A percentile compares a stretch with the other conserved stretches of the same genome.
Evolutionary conservation across 768 basidiomycete species (phyloP).

Genomic region (Termitomyces sp.): DNA sequence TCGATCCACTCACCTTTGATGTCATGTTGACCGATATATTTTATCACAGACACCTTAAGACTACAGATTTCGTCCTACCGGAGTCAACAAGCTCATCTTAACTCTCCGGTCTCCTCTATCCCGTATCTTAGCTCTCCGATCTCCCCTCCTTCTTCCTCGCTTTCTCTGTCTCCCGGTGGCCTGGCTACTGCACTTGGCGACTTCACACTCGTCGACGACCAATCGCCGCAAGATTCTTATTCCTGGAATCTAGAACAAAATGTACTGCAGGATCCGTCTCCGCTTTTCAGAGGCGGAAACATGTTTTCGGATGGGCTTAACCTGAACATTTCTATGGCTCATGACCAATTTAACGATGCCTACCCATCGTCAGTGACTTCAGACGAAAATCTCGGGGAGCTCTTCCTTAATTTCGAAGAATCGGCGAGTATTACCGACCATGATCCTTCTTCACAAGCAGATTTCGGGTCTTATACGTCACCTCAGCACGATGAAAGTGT

Average conservation of each 20-base stretch:
- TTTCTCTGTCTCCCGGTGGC: constrained; percentile 6
- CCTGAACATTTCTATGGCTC: background rate
- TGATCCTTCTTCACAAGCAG: background rate
- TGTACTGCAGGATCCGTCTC: background rate
- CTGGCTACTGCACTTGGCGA: background rate
- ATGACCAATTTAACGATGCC: background rate
- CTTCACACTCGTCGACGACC: constrained; percentile 1
- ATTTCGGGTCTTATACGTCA: background rate
- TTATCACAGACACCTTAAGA: background rate
- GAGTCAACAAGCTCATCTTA: background rate
- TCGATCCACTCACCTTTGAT: background rate
- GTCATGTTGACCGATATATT: background rate
- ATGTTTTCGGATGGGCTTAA: background rate
- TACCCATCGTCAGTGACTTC: background rate
- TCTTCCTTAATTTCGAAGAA: constrained; percentile 3
- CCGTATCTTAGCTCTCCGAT: constrained; percentile 4
- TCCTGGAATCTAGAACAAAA: constrained; percentile 1
- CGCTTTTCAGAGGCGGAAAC: background rate
- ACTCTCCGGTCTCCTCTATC: constrained; percentile 2
- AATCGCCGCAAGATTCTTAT: background rate
- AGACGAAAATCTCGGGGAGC: background rate
- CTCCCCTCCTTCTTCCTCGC: constrained; percentile 3
- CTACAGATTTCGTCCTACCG: background rate
- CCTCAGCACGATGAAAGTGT: background rate
- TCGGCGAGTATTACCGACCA: background rate